Conservation (phyloP, 2,329 filamentous ascomycete species). For the Neopestalotiopsis rosae region DNA sequence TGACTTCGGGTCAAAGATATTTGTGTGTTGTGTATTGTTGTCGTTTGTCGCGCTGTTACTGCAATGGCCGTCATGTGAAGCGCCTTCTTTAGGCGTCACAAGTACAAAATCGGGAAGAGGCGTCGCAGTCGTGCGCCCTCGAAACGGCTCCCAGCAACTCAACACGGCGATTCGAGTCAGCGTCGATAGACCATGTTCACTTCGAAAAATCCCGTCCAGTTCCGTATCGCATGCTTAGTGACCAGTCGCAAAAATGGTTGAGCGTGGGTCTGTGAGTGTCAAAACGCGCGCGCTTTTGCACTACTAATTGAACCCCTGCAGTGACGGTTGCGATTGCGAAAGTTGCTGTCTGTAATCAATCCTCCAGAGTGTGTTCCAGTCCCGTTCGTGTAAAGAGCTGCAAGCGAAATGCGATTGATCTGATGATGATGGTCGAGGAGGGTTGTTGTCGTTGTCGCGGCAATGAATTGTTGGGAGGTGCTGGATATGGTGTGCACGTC, state of each 20-base stretch:
- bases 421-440: not conserved
- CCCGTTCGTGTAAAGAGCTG: not conserved
- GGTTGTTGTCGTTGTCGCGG: not conserved
- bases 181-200: conserved; percentile 16
- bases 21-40: not conserved
- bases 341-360: not conserved
- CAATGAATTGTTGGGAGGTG: not conserved
- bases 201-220: not conserved
- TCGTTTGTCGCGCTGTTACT: conserved; percentile 3
- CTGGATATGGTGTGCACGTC: not conserved
- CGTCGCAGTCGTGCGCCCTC: not conserved
- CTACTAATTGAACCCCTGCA: not conserved
- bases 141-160: conserved; percentile 9
- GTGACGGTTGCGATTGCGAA: not conserved
- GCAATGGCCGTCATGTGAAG: not conserved
- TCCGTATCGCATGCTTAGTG: conserved; percentile 10
- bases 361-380: not conserved
- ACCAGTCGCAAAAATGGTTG: not conserved
- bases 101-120: not conserved
- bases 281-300: conserved; percentile 5
- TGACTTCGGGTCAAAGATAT: not conserved
- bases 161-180: conserved; percentile 12
- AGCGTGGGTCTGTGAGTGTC: not conserved
- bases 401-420: not conserved
- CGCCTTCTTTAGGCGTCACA: not conserved